phyloP scores from a whole-genome alignment of 2,329 filamentous ascomycete genomes.

The Diaporthe vexans region DNA sequence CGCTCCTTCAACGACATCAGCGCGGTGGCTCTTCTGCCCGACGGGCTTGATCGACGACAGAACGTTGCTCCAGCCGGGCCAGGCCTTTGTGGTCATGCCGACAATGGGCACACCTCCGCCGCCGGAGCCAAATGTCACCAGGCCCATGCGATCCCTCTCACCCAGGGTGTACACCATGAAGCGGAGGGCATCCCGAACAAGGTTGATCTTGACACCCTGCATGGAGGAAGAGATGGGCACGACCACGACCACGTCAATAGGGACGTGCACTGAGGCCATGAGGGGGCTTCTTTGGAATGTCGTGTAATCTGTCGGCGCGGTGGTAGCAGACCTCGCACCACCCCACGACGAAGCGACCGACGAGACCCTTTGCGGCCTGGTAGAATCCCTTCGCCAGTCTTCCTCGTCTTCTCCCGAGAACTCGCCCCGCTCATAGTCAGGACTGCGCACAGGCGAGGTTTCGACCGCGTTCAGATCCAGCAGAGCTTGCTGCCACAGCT shows the following conservation, averaged over 20 bases:
- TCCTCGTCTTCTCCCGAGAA: constrained; percentile 90
- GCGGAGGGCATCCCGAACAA: constrained; percentile 90
- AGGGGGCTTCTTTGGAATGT: constrained; percentile 70
- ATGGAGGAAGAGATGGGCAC: constrained; percentile 98
- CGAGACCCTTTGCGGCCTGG: constrained; percentile 77
- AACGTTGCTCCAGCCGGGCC: constrained; percentile 91
- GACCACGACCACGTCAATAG: constrained; percentile 94
- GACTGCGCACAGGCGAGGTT: constrained; percentile 72
- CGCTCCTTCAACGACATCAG: constrained; percentile 96
- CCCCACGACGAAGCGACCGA: constrained; percentile 88
- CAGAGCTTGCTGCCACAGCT: constrained; percentile 90
- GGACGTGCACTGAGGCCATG: constrained; percentile 80
- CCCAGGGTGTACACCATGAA: constrained; percentile 93
- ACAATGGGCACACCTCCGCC: constrained; percentile 94
- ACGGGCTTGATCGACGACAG: constrained; percentile 91
- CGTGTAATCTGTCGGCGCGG: constrained; percentile 93
- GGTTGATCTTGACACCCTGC: constrained; percentile 98
- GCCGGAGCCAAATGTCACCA: constrained; percentile 97
- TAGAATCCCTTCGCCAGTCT: constrained; percentile 77
- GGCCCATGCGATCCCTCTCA: constrained; percentile 94
- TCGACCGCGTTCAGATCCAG: constrained; percentile 85
- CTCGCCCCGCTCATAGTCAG: constrained; percentile 84
- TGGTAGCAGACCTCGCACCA: constrained; percentile 84
- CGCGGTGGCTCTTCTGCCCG: constrained; percentile 95
- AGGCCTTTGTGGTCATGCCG: constrained; percentile 97